These are phyloP conservation scores for Diaporthe vexans DNA, from an alignment of 2,329 filamentous ascomycete genomes.

Conservation along the genomic window DNA sequence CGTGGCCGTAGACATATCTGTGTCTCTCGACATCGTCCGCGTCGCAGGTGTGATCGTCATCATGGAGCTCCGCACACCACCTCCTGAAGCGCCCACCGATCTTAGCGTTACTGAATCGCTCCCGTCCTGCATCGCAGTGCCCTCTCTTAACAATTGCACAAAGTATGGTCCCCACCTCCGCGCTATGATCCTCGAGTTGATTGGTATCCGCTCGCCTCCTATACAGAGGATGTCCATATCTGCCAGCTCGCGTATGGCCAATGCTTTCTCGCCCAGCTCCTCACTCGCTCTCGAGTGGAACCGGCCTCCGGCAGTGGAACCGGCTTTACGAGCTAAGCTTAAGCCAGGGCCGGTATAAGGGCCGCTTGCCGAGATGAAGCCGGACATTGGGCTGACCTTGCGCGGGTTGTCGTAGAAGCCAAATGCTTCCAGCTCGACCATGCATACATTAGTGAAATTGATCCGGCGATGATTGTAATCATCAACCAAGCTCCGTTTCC, in stretches of 20 bases:
- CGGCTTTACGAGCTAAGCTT: constrained; percentile 71
- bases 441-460: constrained; percentile 96
- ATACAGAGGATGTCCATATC: constrained; percentile 98
- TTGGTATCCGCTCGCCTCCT: constrained; percentile 89
- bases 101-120: constrained; percentile 83
- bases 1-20: constrained; percentile 55
- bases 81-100: constrained; percentile 66
- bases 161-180: constrained; percentile 97
- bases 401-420: constrained; percentile 97
- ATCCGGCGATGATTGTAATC: constrained; percentile 98
- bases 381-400: constrained; percentile 81
- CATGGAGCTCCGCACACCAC: constrained; percentile 80
- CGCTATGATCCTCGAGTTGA: constrained; percentile 91
- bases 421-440: constrained; percentile 97
- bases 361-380: constrained; percentile 86
- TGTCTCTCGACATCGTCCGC: constrained; percentile 57
- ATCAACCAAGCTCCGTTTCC: constrained; percentile 93
- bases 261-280: constrained; percentile 85
- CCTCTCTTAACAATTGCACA: constrained; percentile 89
- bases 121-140: constrained; percentile 78
- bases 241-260: constrained; percentile 85
- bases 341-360: constrained; percentile 71
- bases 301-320: constrained; percentile 80
- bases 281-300: constrained; percentile 83
- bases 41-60: constrained; percentile 79